Conservation (phyloP, 2,329 filamentous ascomycete genomes). For the Hypocrella siamensis region DNA sequence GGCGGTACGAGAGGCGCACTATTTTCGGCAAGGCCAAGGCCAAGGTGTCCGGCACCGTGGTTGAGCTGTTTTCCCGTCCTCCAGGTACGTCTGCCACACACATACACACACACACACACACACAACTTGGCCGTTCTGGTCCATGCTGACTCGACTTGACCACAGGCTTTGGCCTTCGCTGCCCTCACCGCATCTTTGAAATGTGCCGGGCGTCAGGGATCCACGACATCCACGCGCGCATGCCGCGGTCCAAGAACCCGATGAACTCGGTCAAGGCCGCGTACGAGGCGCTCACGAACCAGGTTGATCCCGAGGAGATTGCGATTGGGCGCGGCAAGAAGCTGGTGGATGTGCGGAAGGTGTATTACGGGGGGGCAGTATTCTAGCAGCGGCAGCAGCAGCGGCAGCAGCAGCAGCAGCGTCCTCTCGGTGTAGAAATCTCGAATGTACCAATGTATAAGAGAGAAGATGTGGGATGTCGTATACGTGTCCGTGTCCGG, state of each 20-base stretch:
- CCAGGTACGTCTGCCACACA: constrained; percentile 51
- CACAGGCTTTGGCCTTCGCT: constrained; percentile 82
- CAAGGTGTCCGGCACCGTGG: constrained; percentile 78
- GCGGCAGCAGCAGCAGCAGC: background rate
- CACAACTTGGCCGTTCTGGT: background rate
- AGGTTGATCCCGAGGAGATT: constrained; percentile 78
- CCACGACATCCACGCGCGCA: constrained; percentile 68
- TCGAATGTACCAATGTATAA: no score
- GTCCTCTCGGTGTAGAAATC: no score
- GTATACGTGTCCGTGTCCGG: no score
- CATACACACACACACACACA: background rate
- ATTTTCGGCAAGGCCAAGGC: constrained; percentile 72
- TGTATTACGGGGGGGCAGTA: constrained; percentile 80
- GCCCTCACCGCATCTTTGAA: constrained; percentile 84
- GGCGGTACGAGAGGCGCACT: constrained; percentile 79
- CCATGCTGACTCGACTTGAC: background rate
- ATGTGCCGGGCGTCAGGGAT: constrained; percentile 81
- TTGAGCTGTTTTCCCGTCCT: constrained; percentile 67
- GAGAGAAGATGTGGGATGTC: no score
- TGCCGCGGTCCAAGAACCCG: constrained; percentile 76
- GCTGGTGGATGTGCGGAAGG: constrained; percentile 87
- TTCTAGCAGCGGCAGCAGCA: constrained; percentile 22
- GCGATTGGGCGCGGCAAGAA: constrained; percentile 85
- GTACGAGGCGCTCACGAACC: constrained; percentile 65
- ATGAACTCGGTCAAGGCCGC: constrained; percentile 97